Evolutionary conservation across 1,284 basidiomycete species (phyloP), one percentile per base, ranked within the genome.

Genomic region (Thelephora terrestris): DNA sequence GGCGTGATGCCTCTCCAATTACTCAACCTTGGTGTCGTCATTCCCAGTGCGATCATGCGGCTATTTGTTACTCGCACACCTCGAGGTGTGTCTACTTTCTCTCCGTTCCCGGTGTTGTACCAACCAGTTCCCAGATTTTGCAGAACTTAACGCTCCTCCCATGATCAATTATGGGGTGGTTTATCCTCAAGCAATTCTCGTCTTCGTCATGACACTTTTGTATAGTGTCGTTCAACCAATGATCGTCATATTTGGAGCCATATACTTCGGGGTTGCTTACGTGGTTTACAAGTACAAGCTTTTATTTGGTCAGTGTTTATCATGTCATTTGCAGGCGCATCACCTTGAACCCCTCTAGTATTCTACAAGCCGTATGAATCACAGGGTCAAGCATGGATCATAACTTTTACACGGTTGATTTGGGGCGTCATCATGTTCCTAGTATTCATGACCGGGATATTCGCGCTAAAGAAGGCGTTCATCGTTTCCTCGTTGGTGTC

Each of bases 271-370:
- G 9, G 73, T 90, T 46, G 91, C 79, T 2, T 99, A 94, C 60
- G 73, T 96, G 4, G 92, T 97, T 3, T 97, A 95, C 78, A 99
- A 99, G 71, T 97, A 97, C 70, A 95, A 97, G 62, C 75, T 97
- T 2, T 71, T 97, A 2, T 96, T 96, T 60, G 88, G 91, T 91
- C 49, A 53, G 85, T 65, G 12, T 4, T n/a, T 35, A 23, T 16
- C 16, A 29, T 16, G 43, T 34, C 32, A 10, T 10, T 35, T 4
- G 38, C 47, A 3, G 21, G 2, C 35, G 17, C 17, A 23, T 32
- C 29, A 6, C 47, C 38, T 7, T 25, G 25, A 38, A 7, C 43
- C 23, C 38, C 27, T 17, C 4, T 55, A 90, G 90, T 93, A 2
- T 91, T 92, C 66, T 92, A 92, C 69, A 92, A 91, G 60, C 90